Base-by-base conservation (phyloP, 805 yeast genomes). In the Pichia pseudocactophila region DNA sequence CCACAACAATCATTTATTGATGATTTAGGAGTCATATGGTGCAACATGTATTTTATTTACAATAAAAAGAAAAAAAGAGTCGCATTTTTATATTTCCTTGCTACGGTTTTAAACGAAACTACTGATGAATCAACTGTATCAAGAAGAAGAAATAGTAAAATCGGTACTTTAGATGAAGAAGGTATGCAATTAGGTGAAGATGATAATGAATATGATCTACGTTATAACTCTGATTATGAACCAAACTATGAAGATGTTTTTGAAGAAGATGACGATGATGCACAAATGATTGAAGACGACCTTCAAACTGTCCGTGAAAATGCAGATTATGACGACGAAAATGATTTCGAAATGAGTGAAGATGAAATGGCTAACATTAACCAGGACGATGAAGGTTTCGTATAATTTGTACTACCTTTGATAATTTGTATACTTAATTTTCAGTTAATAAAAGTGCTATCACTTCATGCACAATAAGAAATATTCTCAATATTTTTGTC, bases 51-150 rank as follows among this genome's bases (percentile, higher is more conserved):
- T 82, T 92, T 92, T 60, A 77, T 90, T 36, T 88, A 83, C 64
- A 92, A 88, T 65, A 90, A 87, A 63, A 82, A 85, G 56, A 76
- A 83, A 64, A 90, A 90, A 64, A 75, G 97, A 49, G 97, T 92
- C 2, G 87, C 95, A 1, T 90, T 82, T 59, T 59, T 92, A 15
- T 84, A 85, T 52, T 65, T 92, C 48, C 78, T 78, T 42, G 80
- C 82, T 9, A 56, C 51, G 7, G 44, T 45, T n/a, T 36, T 48
- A n/a, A 46, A 49, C 20, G 46, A 46, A n/a, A 32, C 35, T 11
- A 27, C 34, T 4, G 30, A 34, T 20, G 42, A 41, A 9, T 16
- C 34, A 27, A 35, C 31, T n/a, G 30, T 12, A 28, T 17, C 19
- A 18, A 43, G 41, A 15, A 57, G 68, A 37, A 62, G 70, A 37